A percentile compares a stretch with the other conserved stretches of the same genome.
Evolutionary conservation across 192 early-diverging fungal species (phyloP).

Genomic region (Linnemannia exigua): DNA sequence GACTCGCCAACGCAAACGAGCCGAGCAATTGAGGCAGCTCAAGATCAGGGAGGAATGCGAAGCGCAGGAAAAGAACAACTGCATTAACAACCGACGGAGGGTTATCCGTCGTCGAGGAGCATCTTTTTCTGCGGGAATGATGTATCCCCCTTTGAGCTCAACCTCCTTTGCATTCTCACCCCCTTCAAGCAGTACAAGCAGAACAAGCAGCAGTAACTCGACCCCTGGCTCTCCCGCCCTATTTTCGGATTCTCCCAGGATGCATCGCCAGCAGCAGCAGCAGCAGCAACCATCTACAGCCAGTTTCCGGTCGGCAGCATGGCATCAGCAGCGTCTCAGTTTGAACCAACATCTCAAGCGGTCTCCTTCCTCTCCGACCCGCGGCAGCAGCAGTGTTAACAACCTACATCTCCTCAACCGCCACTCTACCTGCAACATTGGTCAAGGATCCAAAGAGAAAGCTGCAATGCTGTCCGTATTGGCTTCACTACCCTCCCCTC

Average conservation of each 20-base stretch:
- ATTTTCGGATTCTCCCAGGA: neutral
- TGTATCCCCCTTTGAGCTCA: neutral
- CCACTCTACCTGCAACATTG: neutral
- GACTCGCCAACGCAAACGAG: constrained; percentile 41
- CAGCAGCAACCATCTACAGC: neutral
- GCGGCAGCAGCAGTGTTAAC: neutral
- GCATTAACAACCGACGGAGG: constrained; percentile 3
- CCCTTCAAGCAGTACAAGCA: neutral
- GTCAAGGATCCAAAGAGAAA: neutral
- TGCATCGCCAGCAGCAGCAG: neutral
- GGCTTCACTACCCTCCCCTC: neutral
- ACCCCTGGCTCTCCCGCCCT: neutral
- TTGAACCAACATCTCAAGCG: constrained; percentile 22
- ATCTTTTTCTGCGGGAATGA: constrained; percentile 32
- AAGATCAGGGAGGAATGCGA: constrained; percentile 47
- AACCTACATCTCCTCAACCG: neutral
- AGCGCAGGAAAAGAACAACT: constrained; percentile 15
- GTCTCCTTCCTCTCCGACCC: constrained; percentile 30
- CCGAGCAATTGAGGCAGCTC: constrained; percentile 45
- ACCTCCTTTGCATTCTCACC: neutral
- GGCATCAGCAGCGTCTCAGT: neutral
- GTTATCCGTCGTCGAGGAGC: constrained; percentile 20
- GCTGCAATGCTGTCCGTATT: neutral
- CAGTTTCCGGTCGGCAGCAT: neutral
- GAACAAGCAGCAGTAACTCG: no score